Conservation (phyloP, 306 rosid species). For the Canavalia gladiata region DNA sequence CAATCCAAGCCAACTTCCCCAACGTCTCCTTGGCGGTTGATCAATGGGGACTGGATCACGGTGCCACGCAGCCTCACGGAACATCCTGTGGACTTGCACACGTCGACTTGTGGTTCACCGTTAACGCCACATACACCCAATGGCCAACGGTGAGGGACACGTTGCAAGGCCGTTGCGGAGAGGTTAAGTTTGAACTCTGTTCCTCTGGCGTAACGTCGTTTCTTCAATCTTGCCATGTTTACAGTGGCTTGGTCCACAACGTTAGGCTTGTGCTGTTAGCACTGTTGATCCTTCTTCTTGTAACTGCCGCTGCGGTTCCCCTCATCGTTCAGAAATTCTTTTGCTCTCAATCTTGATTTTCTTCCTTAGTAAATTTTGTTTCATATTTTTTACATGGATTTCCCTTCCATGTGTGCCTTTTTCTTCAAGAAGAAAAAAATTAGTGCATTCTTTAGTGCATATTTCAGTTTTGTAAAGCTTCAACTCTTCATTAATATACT, state of each 20-base stretch:
- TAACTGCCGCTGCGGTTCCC: constrained; percentile 29
- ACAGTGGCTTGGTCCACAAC: constrained; percentile 42
- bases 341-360: constrained; percentile 37
- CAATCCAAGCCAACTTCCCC: constrained; percentile 29
- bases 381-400: not conserved
- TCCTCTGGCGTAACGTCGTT: constrained; percentile 2
- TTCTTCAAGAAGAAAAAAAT: not conserved
- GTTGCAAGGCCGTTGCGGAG: constrained; percentile 46
- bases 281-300: constrained; percentile 42
- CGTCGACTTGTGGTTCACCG: constrained; percentile 40
- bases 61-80: not conserved
- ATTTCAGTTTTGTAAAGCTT: no score
- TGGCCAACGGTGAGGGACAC: constrained; percentile 37
- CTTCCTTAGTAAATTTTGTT: not conserved
- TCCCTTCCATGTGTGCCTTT: not conserved
- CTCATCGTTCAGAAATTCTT: constrained; percentile 42
- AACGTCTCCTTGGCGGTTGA: constrained; percentile 41
- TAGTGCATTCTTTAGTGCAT: not conserved
- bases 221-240: constrained; percentile 39
- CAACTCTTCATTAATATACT: no score
- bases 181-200: constrained; percentile 49
- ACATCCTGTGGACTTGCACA: constrained; percentile 40
- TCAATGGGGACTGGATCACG: constrained; percentile 24
- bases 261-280: constrained; percentile 4
- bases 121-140: constrained; percentile 1